Base-by-base conservation (phyloP, 2,329 filamentous ascomycete species). In the Tolypocladium nubicola region DNA sequence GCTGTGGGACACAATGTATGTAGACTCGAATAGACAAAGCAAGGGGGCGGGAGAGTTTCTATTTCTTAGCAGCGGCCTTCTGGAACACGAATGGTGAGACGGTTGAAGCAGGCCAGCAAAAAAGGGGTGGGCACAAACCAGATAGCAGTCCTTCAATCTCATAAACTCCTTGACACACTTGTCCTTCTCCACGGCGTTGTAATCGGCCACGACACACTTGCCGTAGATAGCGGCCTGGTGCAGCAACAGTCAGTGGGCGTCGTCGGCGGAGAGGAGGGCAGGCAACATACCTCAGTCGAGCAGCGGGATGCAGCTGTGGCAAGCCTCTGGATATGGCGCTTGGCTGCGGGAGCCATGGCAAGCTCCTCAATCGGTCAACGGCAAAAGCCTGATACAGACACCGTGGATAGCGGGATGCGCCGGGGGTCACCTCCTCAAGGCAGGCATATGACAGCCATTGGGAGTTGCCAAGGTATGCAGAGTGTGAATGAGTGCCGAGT, bases 101-200 rank as follows among this genome's bases (percentile, higher is more conserved):
- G 10, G 4, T 33, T n/a, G 47, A 33, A 35, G 30, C 19, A 16
- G 30, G 26, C 2, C 13, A 11, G 41, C 4, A 13, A 30, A 30
- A 5, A 26, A 43, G 41, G n/a, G 14, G 53, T 14, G 14, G 4
- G 23, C 21, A 64, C 81, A 66, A 78, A 96, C 92, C 67, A 95
- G 67, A 68, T 90, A 96, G 69, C 93, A 97, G 63, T 96, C 80
- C 70, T 96, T 96, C 53, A 97, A 71, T 62, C 76, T 84, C 72
- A 94, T 77, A 64, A 99, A 97, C 68, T 97, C 91, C 58, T 84
- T 84, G 5, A 80, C 79, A 68, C 94, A 99, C 78, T 94, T 94
- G 68, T 97, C 90, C 69, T 96, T 96, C 65, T 91, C 83, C 3
- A 96, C 84, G 4, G 90, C 84, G 68, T 93, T 93, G 74, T 96